These are phyloP conservation scores for Eutrema salsugineum DNA, from an alignment of 441 rosid genomes.

Conservation along the genomic window DNA sequence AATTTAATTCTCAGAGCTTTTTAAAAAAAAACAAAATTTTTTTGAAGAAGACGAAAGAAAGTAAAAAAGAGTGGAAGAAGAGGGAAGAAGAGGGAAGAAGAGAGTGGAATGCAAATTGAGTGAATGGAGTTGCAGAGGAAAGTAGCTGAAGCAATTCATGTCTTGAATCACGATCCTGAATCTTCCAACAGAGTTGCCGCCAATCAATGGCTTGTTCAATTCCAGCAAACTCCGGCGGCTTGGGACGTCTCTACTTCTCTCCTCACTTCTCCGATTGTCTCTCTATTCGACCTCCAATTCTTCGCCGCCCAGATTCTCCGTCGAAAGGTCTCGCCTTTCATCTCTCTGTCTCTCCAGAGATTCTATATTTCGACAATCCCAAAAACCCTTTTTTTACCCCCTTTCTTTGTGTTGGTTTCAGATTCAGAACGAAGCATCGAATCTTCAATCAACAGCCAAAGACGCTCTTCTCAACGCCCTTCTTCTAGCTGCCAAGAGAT, in stretches of 20 bases:
- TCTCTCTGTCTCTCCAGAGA: neutral
- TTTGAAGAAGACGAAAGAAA: neutral
- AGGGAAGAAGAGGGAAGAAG: neutral
- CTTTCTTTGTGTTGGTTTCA: conserved; percentile 33
- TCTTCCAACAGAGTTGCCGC: conserved; percentile 96
- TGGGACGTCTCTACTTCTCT: conserved; percentile 93
- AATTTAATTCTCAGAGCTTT: neutral
- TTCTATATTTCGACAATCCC: neutral
- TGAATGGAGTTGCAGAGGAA: conserved; percentile 76
- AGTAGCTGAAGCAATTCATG: conserved; percentile 93
- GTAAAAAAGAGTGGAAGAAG: conserved; percentile 8
- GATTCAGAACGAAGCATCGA: conserved; percentile 90
- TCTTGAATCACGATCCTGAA: conserved; percentile 82
- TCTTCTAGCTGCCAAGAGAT: conserved; percentile 80
- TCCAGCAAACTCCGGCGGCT: conserved; percentile 81
- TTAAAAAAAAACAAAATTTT: neutral
- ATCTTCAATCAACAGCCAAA: conserved; percentile 63
- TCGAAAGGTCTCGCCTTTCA: conserved; percentile 53
- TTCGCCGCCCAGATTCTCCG: conserved; percentile 96
- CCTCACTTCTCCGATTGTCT: conserved; percentile 63
- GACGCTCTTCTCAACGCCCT: conserved; percentile 86
- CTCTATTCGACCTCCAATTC: conserved; percentile 81
- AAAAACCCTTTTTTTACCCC: neutral
- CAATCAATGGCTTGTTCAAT: conserved; percentile 95
- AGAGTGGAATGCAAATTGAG: conserved; percentile 20